Evolutionary conservation across 345 rosid species (phyloP).

Genomic region (Brassica napus): DNA sequence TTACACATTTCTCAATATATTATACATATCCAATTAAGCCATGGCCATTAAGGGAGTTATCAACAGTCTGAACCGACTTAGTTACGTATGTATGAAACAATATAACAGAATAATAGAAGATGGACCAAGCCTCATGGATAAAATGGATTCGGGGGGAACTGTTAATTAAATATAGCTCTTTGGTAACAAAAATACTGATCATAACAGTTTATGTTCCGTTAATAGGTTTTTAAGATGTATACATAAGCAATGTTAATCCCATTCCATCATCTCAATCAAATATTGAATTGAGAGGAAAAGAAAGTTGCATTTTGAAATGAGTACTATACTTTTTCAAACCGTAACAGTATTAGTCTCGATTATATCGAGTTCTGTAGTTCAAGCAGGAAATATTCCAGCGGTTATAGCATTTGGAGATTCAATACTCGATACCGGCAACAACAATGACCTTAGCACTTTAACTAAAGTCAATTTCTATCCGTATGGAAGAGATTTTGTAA

Average conservation of each 20-base stretch:
- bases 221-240: neutral
- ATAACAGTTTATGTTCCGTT: constrained; percentile 11
- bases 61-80: neutral
- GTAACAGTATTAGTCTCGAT: neutral
- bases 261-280: neutral
- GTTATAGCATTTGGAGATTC: constrained; percentile 48
- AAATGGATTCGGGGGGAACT: neutral
- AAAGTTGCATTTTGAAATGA: constrained; percentile 1
- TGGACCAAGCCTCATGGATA: too few species aligned
- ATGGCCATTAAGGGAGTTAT: neutral
- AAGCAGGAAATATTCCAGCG: constrained; percentile 36
- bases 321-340: neutral
- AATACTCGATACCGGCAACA: constrained; percentile 47
- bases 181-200: constrained; percentile 11
- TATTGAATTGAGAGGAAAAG: neutral
- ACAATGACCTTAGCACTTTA: constrained; percentile 27
- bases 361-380: neutral
- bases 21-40: neutral
- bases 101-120: neutral
- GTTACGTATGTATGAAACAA: neutral
- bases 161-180: constrained; percentile 8
- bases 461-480: constrained; percentile 42
- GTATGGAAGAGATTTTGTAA: constrained; percentile 42
- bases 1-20: neutral
- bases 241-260: constrained; percentile 2